phyloP scores from a whole-genome alignment of 208 protist species.

The Acanthamoeba culbertsoni region DNA sequence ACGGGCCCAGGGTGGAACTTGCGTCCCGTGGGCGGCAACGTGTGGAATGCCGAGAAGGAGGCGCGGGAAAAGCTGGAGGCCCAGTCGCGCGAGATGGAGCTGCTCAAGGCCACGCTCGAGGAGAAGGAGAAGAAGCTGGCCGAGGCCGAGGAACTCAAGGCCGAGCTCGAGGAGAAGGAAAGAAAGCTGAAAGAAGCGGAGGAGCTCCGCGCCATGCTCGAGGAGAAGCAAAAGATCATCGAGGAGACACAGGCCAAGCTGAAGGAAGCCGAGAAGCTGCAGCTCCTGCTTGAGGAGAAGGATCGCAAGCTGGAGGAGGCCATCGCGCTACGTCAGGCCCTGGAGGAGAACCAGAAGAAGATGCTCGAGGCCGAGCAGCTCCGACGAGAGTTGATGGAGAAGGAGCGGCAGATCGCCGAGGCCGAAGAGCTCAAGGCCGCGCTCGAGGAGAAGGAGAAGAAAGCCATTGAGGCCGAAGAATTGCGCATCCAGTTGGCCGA shows the following conservation, averaged over 20 bases:
- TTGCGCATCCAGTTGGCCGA: background rate
- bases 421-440: background rate
- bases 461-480: background rate
- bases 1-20: background rate
- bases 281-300: background rate
- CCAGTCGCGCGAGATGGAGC: background rate
- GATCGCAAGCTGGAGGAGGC: background rate
- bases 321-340: background rate
- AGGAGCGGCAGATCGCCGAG: slow-evolving; percentile 21
- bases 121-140: background rate
- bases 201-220: background rate
- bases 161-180: slow-evolving; percentile 33
- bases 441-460: background rate
- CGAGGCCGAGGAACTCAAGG: slow-evolving; percentile 3
- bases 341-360: background rate
- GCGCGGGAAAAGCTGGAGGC: slow-evolving; percentile 17
- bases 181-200: background rate
- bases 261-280: slow-evolving; percentile 20
- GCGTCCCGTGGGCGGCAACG: background rate
- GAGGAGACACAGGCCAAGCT: background rate
- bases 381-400: background rate
- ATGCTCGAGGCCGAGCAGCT: slow-evolving; percentile 1
- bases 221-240: slow-evolving; percentile 27
- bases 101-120: background rate
- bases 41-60: background rate